Percentiles rank a stretch among this genome's conserved stretches.
Conservation (phyloP, 2,329 filamentous ascomycete genomes). For the Ambrosiella beaveri region DNA sequence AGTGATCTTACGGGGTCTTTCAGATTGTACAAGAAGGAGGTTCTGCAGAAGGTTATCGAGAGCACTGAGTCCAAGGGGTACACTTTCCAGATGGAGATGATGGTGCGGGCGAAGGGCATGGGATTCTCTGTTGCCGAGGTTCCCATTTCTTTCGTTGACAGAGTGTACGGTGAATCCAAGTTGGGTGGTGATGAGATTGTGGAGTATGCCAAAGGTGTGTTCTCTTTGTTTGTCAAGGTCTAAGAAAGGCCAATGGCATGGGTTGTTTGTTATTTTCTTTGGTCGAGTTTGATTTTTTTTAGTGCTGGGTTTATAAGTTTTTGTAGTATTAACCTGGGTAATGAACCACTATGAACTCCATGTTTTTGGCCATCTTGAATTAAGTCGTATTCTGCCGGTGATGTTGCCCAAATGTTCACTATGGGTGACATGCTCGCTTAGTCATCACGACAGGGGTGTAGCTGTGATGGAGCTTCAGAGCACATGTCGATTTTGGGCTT, state of each 20-base stretch:
- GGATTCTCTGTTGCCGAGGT: slow-evolving; percentile 88
- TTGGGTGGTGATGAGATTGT: slow-evolving; percentile 90
- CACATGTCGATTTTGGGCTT: not conserved
- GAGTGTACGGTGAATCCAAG: slow-evolving; percentile 89
- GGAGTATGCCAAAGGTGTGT: slow-evolving; percentile 78
- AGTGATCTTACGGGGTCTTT: slow-evolving; percentile 93
- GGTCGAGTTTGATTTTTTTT: not conserved
- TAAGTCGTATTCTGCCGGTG: not conserved
- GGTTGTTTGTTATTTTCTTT: not conserved
- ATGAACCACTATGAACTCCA: not conserved
- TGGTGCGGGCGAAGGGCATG: slow-evolving; percentile 93
- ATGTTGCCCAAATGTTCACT: not conserved
- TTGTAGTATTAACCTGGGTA: not conserved
- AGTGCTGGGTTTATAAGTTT: not conserved
- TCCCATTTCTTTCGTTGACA: slow-evolving; percentile 89
- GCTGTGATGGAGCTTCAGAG: not conserved
- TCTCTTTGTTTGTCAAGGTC: slow-evolving; percentile 63
- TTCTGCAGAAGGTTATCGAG: slow-evolving; percentile 76
- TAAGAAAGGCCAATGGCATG: slow-evolving; percentile 20
- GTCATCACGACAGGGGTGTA: not conserved
- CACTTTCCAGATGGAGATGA: slow-evolving; percentile 99
- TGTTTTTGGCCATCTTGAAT: not conserved
- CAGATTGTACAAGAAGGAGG: slow-evolving; percentile 78
- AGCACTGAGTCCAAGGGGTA: slow-evolving; percentile 94
- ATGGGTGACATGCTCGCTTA: not conserved